Evolutionary conservation across 352 stramenopile genomes (phyloP).

Genomic region (Phytopythium chamaehyphon): DNA sequence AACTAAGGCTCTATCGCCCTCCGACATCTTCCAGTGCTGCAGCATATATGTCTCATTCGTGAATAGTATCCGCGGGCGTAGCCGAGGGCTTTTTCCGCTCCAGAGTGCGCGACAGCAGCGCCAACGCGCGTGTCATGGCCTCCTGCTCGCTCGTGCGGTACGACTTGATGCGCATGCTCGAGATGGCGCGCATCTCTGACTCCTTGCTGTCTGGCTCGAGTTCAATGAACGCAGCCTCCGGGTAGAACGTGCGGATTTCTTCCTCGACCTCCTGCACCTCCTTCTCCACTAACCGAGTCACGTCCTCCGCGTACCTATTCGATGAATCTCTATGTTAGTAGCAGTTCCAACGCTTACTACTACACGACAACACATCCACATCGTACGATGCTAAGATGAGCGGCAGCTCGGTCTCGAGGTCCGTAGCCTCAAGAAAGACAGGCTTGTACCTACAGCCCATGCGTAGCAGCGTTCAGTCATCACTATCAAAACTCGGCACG

Average conservation of each 20-base stretch:
- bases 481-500: not conserved
- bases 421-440: conserved; percentile 90
- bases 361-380: not conserved
- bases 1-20: too few species aligned
- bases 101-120: conserved; percentile 70
- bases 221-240: conserved; percentile 96
- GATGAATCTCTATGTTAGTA: not conserved
- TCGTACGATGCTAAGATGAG: conserved; percentile 92
- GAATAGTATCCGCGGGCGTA: not conserved
- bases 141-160: conserved; percentile 81
- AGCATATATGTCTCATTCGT: not conserved
- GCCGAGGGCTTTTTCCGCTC: conserved; percentile 30
- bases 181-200: conserved; percentile 81
- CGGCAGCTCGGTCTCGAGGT: conserved; percentile 90
- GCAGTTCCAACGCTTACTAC: not conserved
- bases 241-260: conserved; percentile 91
- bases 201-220: conserved; percentile 94
- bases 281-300: conserved; percentile 94
- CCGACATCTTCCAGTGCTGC: too few species aligned
- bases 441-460: conserved; percentile 79
- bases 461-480: conserved; percentile 8
- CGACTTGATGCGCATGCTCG: conserved; percentile 78
- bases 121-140: conserved; percentile 75
- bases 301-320: conserved; percentile 90
- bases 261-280: conserved; percentile 96